Evolutionary conservation across 2,329 filamentous ascomycete species (phyloP).

Genomic region (Elsinoe australis): DNA sequence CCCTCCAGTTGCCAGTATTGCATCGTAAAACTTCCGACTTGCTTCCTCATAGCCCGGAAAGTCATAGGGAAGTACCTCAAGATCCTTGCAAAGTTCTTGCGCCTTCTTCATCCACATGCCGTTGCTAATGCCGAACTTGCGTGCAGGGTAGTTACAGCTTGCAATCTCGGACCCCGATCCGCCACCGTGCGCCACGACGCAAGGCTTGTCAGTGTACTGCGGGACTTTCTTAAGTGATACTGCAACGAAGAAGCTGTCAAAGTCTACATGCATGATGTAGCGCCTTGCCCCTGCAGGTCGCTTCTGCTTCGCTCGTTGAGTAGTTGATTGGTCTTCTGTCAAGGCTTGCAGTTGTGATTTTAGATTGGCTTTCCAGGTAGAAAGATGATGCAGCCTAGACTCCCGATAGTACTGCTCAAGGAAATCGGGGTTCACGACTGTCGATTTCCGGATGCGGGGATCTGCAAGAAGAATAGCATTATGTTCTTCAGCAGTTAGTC

Average conservation of each 20-base stretch:
- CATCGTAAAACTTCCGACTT: constrained; percentile 78
- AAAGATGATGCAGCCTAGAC: constrained; percentile 88
- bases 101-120: constrained; percentile 99
- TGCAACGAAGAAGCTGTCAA: constrained; percentile 96
- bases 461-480: constrained; percentile 79
- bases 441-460: constrained; percentile 77
- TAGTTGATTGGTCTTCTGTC: constrained; percentile 58
- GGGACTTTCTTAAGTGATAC: constrained; percentile 76
- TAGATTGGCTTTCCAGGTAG: constrained; percentile 90
- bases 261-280: constrained; percentile 93
- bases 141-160: constrained; percentile 91
- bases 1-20: constrained; percentile 70
- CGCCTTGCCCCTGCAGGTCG: constrained; percentile 56
- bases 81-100: constrained; percentile 68
- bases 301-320: constrained; percentile 46
- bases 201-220: constrained; percentile 67
- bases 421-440: constrained; percentile 87
- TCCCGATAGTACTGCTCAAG: constrained; percentile 92
- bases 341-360: constrained; percentile 81
- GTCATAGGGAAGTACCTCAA: constrained; percentile 91
- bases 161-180: constrained; percentile 90
- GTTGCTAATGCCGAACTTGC: constrained; percentile 81
- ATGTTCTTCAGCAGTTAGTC: constrained; percentile 81
- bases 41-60: constrained; percentile 92
- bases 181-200: constrained; percentile 78